Conservation (phyloP, 495 filamentous ascomycete species). For the Pseudevernia furfuracea region DNA sequence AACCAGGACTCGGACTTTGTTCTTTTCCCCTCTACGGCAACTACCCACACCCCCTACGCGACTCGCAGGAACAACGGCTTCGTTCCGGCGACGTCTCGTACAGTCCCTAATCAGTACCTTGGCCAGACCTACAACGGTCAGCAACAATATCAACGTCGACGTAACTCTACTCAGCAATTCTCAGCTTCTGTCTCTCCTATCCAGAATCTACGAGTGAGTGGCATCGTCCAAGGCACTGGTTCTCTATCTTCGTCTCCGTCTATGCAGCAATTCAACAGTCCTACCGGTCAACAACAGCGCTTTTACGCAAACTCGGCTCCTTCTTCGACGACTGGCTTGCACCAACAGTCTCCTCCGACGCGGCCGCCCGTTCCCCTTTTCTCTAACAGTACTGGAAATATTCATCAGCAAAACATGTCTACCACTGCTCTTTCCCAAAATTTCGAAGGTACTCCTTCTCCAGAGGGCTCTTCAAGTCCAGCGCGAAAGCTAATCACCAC, state of each 20-base stretch:
- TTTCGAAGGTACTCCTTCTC: constrained; percentile 19
- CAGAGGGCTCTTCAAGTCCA: neutral
- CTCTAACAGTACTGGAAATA: constrained; percentile 22
- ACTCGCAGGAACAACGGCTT: constrained; percentile 19
- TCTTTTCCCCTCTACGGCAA: constrained; percentile 21
- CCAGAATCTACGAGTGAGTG: constrained; percentile 28
- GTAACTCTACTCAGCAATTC: constrained; percentile 24
- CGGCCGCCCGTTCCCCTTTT: constrained; percentile 28
- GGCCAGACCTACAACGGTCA: constrained; percentile 24
- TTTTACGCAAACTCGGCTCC: constrained; percentile 24
- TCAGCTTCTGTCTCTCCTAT: constrained; percentile 24
- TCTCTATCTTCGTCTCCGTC: constrained; percentile 23
- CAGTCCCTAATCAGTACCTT: constrained; percentile 21
- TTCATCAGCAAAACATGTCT: constrained; percentile 15
- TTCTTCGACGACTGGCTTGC: constrained; percentile 21
- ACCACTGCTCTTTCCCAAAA: constrained; percentile 5
- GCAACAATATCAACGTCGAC: constrained; percentile 14
- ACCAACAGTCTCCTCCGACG: constrained; percentile 19
- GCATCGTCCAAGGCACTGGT: constrained; percentile 24
- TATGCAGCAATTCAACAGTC: constrained; percentile 22
- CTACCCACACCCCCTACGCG: constrained; percentile 11
- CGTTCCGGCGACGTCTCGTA: constrained; percentile 27
- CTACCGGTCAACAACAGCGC: constrained; percentile 22
- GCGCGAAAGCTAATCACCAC: constrained; percentile 10
- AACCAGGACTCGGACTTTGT: constrained; percentile 26